Evolutionary conservation across 73 alveolate species (phyloP), one percentile per base, ranked within the genome.

Genomic region (Symbiodinium natans): DNA sequence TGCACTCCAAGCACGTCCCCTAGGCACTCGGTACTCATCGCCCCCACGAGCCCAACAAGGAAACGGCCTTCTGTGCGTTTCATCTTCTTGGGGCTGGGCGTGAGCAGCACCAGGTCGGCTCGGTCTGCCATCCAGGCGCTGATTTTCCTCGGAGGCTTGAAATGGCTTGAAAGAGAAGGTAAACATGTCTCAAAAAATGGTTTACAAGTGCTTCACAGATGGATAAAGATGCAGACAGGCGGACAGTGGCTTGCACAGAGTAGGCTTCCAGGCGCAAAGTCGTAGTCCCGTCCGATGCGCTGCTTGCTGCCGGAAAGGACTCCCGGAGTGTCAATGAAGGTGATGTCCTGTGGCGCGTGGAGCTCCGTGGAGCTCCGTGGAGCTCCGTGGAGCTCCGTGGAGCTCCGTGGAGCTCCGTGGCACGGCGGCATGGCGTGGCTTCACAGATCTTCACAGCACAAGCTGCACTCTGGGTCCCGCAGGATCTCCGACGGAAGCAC

Each of bases 321-420:
- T 38, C 99, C 99, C 1, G 99, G 99, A 27, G 99, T 93, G 94
- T 93, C 99, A 40, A 93, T 93, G 73, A 93, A 40, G 73, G 99
- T 93, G 94, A 93, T 93, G 86, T 90, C 97, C 97, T 90, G 54
- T 15, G 63, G 74, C 29, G 84, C 7, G 43, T 21, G 63, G 63
- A 8, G 63, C 8, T 10, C 8, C 63, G 23, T 48, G n/a, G n/a
- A n/a, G n/a, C n/a, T n/a, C n/a, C n/a, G n/a, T n/a, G n/a, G n/a
- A n/a, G n/a, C n/a, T n/a, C n/a, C n/a, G n/a, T n/a, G n/a, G n/a
- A n/a, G n/a, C n/a, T n/a, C n/a, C n/a, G n/a, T n/a, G n/a, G n/a
- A n/a, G n/a, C n/a, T n/a, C n/a, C n/a, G n/a, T n/a, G n/a, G n/a
- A n/a, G n/a, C n/a, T n/a, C n/a, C n/a, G 63, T n/a, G 25, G n/a